Evolutionary conservation across 2,329 filamentous ascomycete genomes (phyloP), one percentile per base, ranked within the genome.

Genomic region (Exophiala viscosa): DNA sequence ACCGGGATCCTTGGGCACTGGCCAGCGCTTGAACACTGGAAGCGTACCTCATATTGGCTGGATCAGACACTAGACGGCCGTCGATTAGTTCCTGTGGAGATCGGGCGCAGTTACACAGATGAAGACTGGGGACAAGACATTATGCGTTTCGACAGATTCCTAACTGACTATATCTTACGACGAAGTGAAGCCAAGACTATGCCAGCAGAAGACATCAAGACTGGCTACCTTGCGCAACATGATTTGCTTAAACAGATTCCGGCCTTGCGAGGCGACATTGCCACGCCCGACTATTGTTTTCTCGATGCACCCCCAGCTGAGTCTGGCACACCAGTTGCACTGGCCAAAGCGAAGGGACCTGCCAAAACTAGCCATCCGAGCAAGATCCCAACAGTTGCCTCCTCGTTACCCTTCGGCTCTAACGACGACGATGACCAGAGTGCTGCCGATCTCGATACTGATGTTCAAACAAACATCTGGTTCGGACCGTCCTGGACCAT

Each of bases 171-270:
- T 64, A 78, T 95, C 54, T 58, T 78, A 65, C 67, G 53, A 59
- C 9, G 23, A 17, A 41, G 40, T 13, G 34, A 45, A 40, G 10
- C 10, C 14, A 14, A 17, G 5, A 13, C 23, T 11, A n/a, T 11
- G 3, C 5, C 60, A 7, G 53, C 50, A 11, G 51, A 63, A 47
- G 59, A 64, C 4, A 55, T 46, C 1, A 63, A 70, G 36, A 83
- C 79, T 8, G 89, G 85, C 10, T 99, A 99, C 67, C 82, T 99
- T 40, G 93, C 93, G 6, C 93, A 99, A 66, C 90, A 97, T 70
- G 84, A 92, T 60, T 79, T 99, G 33, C 85, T 99, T 62, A 70
- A 78, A 0, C 93, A 97, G 66, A 85, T 99, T 10, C 90, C 91
- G 0, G 69, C 76, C 1, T 75, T 99, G 3, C 79, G 85, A 11